Evolutionary conservation across 805 yeast genomes (phyloP), one percentile per base, ranked within the genome.

Genomic region (Candida gorgasii): DNA sequence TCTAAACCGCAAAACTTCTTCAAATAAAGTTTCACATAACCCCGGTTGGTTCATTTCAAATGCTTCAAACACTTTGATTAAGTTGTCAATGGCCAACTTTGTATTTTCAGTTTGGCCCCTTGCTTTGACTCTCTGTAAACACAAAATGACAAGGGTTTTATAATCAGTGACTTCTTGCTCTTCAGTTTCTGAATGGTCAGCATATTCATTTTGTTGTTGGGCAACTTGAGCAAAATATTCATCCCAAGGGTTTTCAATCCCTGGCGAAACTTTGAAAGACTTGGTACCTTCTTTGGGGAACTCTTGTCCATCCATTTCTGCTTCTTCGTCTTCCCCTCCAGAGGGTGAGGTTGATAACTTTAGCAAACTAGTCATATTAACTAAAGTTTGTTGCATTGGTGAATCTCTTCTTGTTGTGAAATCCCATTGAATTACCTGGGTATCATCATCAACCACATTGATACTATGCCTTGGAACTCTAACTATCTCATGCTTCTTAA

Each of bases 41-140:
- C 93, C 93, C 1, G 86, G 83, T 43, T 78, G 79, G 15, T 61
- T 56, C 16, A 52, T 44, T 51, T 86, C 89, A 23, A 74, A 70
- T 3, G 55, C 57, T 2, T 62, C 55, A 28, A 85, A 61, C 8
- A 60, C 61, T 5, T 61, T 53, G 27, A 67, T 63, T 38, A 85
- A 57, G 2, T 58, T 48, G 28, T 66, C 55, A 19, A 84, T 84
- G 5, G 72, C 61, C 2, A 48, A 44, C 36, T 67, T 73, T 0
- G 88, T 79, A 17, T 62, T 69, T 8, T 61, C 63, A n/a, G 74
- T 66, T 28, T 67, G 68, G 2, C 87, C 84, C 35, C 90, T 67
- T 20, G 55, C 61, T 45, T 68, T 60, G 36, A 81, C 80, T 47
- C 75, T 63, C 40, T 63, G 63, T 33, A 79, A 62, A 46, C 79